Evolutionary conservation across 1,284 basidiomycete genomes (phyloP).

Genomic region (Sporisorium iseilematis-ciliati): DNA sequence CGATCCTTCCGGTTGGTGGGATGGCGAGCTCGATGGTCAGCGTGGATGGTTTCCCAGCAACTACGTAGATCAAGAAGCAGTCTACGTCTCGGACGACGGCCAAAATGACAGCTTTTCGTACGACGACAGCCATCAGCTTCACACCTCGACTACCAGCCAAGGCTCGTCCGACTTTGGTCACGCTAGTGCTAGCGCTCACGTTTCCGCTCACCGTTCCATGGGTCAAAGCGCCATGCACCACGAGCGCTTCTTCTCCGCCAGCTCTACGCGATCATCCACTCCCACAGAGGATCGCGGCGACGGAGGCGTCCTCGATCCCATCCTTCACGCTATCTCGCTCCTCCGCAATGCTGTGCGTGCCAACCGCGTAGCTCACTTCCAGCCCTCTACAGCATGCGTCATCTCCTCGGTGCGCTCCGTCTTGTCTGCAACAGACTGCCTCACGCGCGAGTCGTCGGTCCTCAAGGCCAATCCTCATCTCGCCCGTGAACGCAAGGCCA

Average conservation of each 20-base stretch:
- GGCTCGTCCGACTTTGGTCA: conserved; percentile 29
- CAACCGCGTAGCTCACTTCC: conserved; percentile 82
- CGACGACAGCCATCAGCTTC: conserved; percentile 17
- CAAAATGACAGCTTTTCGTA: conserved; percentile 40
- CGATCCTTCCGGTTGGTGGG: conserved; percentile 96
- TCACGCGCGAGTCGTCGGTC: conserved; percentile 82
- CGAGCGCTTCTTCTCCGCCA: conserved; percentile 40
- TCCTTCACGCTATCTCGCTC: conserved; percentile 85
- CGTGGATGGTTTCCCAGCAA: conserved; percentile 97
- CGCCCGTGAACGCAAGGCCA: conserved; percentile 82
- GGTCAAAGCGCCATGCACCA: conserved; percentile 3
- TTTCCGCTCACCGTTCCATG: conserved; percentile 18
- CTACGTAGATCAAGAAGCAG: conserved; percentile 64
- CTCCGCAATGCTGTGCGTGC: conserved; percentile 85
- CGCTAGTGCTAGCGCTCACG: neutral
- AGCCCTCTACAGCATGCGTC: conserved; percentile 77
- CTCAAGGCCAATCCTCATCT: conserved; percentile 79
- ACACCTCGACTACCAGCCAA: conserved; percentile 19
- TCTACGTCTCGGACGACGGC: conserved; percentile 43
- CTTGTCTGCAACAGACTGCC: conserved; percentile 84
- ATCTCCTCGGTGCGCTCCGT: conserved; percentile 94
- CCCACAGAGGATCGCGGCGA: conserved; percentile 49
- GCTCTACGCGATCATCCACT: conserved; percentile 46
- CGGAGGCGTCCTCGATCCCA: conserved; percentile 70
- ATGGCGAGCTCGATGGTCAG: conserved; percentile 80